Conservation (phyloP, 2,329 filamentous ascomycete species). For the Sporothrix brasiliensis region DNA sequence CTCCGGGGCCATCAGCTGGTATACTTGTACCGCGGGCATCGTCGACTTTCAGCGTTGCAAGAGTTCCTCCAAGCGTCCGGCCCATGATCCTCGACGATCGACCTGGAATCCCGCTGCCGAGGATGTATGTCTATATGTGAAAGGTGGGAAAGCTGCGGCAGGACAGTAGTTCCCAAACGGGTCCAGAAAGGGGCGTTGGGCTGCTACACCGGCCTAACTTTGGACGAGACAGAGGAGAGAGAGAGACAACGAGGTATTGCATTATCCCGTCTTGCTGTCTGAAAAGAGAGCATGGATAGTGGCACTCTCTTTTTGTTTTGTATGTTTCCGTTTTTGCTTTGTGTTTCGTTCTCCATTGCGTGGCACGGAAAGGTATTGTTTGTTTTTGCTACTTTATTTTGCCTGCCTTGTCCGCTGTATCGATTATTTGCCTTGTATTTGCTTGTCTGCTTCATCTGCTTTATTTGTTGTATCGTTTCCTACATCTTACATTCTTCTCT, state of each 20-base stretch:
- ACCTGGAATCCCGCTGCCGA: background rate
- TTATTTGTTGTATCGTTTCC: background rate
- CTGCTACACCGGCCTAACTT: too few relatives aligned
- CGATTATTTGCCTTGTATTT: background rate
- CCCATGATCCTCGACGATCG: background rate
- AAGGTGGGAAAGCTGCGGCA: too few relatives aligned
- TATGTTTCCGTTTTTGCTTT: background rate
- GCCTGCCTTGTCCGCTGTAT: slow-evolving; percentile 2
- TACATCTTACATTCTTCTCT: background rate
- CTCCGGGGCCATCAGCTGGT: background rate
- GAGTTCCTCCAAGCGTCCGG: slow-evolving; percentile 1
- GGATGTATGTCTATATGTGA: slow-evolving; percentile 16
- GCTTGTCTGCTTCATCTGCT: background rate
- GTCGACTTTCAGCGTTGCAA: slow-evolving; percentile 6
- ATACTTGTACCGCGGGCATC: background rate
- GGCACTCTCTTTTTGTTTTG: background rate
- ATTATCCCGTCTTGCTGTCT: background rate
- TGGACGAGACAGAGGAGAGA: background rate
- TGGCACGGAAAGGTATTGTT: slow-evolving; percentile 9
- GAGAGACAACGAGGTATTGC: background rate
- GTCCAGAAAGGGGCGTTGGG: background rate
- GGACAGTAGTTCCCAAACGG: background rate
- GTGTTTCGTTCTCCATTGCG: background rate
- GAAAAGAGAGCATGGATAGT: background rate
- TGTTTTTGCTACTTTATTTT: background rate